Conservation (phyloP, 768 basidiomycete genomes). For the Suillus paluster region DNA sequence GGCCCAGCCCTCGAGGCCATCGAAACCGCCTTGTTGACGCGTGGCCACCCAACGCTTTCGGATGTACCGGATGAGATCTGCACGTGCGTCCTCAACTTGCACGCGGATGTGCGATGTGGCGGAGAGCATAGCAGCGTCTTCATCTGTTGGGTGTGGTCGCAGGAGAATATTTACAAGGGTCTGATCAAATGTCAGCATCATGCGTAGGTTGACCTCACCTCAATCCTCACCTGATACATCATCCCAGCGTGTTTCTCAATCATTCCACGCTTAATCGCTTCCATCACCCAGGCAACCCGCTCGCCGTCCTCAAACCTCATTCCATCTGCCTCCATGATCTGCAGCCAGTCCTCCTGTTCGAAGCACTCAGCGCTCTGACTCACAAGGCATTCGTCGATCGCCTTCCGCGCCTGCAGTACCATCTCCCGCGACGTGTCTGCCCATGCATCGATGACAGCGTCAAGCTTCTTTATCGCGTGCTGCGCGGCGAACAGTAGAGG, state of each 20-base stretch:
- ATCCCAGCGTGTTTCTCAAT: conserved; percentile 63
- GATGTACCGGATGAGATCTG: conserved; percentile 59
- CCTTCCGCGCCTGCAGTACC: conserved; percentile 63
- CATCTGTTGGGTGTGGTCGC: conserved; percentile 63
- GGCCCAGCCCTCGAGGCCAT: conserved; percentile 82
- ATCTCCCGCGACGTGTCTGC: conserved; percentile 54
- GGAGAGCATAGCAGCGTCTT: conserved; percentile 63
- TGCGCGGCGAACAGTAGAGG: conserved; percentile 70
- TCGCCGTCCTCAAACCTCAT: conserved; percentile 80
- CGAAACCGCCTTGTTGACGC: conserved; percentile 80
- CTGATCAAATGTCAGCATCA: conserved; percentile 39
- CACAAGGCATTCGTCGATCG: conserved; percentile 65
- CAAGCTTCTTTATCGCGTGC: conserved; percentile 59
- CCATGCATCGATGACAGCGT: conserved; percentile 58
- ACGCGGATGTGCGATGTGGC: conserved; percentile 72
- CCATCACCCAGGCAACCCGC: conserved; percentile 77
- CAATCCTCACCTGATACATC: conserved; percentile 72
- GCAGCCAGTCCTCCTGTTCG: conserved; percentile 69
- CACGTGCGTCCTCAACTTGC: conserved; percentile 71
- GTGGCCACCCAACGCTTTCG: conserved; percentile 78
- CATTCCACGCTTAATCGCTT: conserved; percentile 62
- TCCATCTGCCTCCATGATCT: conserved; percentile 75
- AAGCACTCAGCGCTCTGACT: conserved; percentile 67
- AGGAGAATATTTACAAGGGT: conserved; percentile 78
- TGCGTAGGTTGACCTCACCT: background rate